phyloP scores from a whole-genome alignment of 129 eudicot genomes.

The Helichrysum umbraculigerum region DNA sequence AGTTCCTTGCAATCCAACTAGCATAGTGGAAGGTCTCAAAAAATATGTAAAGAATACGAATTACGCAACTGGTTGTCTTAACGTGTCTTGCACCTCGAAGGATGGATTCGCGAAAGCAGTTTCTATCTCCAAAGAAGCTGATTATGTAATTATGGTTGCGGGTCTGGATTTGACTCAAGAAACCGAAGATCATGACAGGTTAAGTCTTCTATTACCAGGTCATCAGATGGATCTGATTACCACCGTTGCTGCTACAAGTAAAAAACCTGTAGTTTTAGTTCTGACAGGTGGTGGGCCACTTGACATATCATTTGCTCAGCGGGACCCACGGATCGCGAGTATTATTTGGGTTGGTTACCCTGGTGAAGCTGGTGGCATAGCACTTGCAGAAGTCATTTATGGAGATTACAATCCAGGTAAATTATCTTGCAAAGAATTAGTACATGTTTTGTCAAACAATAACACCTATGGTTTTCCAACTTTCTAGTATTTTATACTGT shows the following conservation, averaged over 20 bases:
- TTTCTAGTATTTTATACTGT: too few relatives aligned
- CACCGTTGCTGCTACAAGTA: conserved; percentile 55
- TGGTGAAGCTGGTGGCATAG: conserved; percentile 86
- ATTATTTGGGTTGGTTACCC: conserved; percentile 97
- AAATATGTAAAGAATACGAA: conserved; percentile 43
- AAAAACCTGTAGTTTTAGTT: conserved; percentile 68
- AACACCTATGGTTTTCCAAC: too few relatives aligned
- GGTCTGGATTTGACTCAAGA: conserved; percentile 87
- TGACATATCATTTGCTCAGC: conserved; percentile 78
- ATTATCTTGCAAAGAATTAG: background rate
- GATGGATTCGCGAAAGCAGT: conserved; percentile 54
- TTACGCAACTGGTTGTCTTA: conserved; percentile 64
- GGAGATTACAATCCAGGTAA: conserved; percentile 92
- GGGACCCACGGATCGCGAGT: conserved; percentile 59
- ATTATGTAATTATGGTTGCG: conserved; percentile 67
- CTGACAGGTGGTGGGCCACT: conserved; percentile 92
- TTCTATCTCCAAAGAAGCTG: conserved; percentile 63
- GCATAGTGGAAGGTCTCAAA: conserved; percentile 61
- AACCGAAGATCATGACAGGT: conserved; percentile 85
- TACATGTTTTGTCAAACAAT: too few relatives aligned
- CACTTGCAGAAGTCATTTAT: conserved; percentile 75
- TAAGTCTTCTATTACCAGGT: conserved; percentile 91
- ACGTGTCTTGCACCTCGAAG: conserved; percentile 66
- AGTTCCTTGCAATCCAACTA: conserved; percentile 63
- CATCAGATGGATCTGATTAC: conserved; percentile 61